phyloP scores from a whole-genome alignment of 2,329 filamentous ascomycete species.

The Gnomoniopsis smithogilvyi region DNA sequence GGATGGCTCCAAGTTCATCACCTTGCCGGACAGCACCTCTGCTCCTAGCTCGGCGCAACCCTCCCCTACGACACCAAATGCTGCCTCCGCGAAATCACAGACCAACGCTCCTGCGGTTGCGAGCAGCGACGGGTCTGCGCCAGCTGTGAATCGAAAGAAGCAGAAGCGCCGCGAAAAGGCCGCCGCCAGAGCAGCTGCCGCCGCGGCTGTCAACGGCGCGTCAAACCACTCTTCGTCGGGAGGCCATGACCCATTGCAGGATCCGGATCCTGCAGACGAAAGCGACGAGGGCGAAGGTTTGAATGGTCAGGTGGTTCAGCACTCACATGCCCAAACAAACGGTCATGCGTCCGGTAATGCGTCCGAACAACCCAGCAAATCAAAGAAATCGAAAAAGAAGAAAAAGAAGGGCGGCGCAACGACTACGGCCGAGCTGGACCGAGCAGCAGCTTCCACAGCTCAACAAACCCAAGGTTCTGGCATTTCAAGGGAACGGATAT shows the following conservation, averaged over 20 bases:
- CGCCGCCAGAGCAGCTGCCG: constrained; percentile 63
- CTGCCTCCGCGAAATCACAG: constrained; percentile 27
- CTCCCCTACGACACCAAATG: constrained; percentile 43
- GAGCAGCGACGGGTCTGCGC: constrained; percentile 23
- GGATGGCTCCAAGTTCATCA: constrained; percentile 68
- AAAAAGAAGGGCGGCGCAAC: constrained; percentile 53
- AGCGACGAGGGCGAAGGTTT: constrained; percentile 47
- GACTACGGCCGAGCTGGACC: constrained; percentile 22
- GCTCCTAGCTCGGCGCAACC: constrained; percentile 47
- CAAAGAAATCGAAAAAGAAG: constrained; percentile 66
- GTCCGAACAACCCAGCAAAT: constrained; percentile 30
- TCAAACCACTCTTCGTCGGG: constrained; percentile 31
- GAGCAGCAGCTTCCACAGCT: constrained; percentile 27
- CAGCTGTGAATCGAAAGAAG: constrained; percentile 83
- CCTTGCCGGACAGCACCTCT: constrained; percentile 49
- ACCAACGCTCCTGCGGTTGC: constrained; percentile 21
- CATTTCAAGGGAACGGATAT: constrained; percentile 80
- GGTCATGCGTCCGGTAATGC: constrained; percentile 25
- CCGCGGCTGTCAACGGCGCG: constrained; percentile 38
- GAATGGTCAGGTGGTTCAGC: constrained; percentile 32
- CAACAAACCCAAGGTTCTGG: constrained; percentile 32
- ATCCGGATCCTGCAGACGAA: constrained; percentile 53
- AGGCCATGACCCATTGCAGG: constrained; percentile 31
- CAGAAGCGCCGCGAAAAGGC: constrained; percentile 89
- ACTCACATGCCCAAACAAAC: constrained; percentile 33